Evolutionary conservation across 208 protist species (phyloP), one percentile per base, ranked within the genome.

Genomic region (Wallacemonas collosoma): DNA sequence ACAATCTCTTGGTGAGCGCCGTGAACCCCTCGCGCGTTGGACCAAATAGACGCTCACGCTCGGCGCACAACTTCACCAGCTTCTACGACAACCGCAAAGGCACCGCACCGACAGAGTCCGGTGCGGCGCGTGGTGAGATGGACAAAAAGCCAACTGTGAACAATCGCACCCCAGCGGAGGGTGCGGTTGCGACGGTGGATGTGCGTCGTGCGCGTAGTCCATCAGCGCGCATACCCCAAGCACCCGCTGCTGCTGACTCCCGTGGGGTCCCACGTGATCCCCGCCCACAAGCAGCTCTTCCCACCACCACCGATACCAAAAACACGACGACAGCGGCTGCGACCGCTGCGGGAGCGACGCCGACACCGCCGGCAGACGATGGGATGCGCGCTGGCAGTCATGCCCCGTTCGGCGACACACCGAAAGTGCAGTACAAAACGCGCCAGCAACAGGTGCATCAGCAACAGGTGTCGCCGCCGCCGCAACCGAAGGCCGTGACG

Each of bases 11-110:
- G 3, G 61, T 38, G 6, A 72, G 70, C 39, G 67, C 57, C 9
- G 56, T 76, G 3, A 7, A 57, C 45, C 3, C 68, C 5, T 68
- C 55, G 26, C 14, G 14, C 38, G 68, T 15, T 35, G 53, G 41
- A 5, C 38, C 0, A 11, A 55, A 50, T 64, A 41, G 36, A 9
- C 41, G 54, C n/a, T 48, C 38, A 15, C 45, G 56, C 12, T 76
- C 76, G 0, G 64, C 77, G 44, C 76, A 82, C 73, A 82, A 80
- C 73, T 82, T 86, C 61, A 86, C 81, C 0, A 75, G 60, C 63
- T 86, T 82, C 67, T 82, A 77, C 55, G 12, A 40, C 44, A 79
- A 76, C 50, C 70, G 72, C 12, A 61, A 60, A 4, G 51, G 55
- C 8, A 40, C 15, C 26, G 57, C 39, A 0, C 11, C 39, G 12